Evolutionary conservation across 1,284 basidiomycete genomes (phyloP).

Genomic region (Kalmanozyma brasiliensis): DNA sequence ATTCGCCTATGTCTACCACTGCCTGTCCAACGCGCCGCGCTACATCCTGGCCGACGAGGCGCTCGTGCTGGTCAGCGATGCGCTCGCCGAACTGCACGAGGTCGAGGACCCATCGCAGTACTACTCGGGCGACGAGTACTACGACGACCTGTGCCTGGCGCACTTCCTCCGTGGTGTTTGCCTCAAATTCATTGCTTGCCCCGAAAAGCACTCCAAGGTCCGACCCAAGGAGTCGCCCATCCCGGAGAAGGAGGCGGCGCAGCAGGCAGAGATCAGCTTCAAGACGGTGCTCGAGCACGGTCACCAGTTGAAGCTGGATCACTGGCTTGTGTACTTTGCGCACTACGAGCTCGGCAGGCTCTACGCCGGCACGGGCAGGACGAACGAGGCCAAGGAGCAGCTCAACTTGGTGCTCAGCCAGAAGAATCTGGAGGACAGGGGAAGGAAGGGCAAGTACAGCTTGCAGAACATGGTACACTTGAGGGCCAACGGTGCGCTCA

Average conservation of each 20-base stretch:
- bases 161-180: conserved; percentile 66
- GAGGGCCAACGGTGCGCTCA: conserved; percentile 61
- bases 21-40: conserved; percentile 62
- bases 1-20: conserved; percentile 66
- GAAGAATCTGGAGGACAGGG: conserved; percentile 61
- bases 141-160: conserved; percentile 64
- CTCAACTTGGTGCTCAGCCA: conserved; percentile 58
- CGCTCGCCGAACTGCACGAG: conserved; percentile 50
- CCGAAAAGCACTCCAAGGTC: conserved; percentile 61
- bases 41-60: conserved; percentile 49
- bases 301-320: conserved; percentile 54
- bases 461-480: conserved; percentile 67
- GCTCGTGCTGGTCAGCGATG: conserved; percentile 55
- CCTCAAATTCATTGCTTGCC: conserved; percentile 64
- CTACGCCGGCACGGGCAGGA: conserved; percentile 45
- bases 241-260: conserved; percentile 54
- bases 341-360: conserved; percentile 66
- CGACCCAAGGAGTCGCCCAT: conserved; percentile 49
- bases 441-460: conserved; percentile 64
- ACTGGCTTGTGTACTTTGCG: conserved; percentile 67
- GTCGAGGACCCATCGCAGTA: conserved; percentile 46
- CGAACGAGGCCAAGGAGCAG: conserved; percentile 51
- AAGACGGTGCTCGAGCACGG: conserved; percentile 57
- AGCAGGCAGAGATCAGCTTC: conserved; percentile 59
- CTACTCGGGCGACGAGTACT: conserved; percentile 50